Evolutionary conservation across 106 monocot species (phyloP).

Genomic region (Chionographis japonica): DNA sequence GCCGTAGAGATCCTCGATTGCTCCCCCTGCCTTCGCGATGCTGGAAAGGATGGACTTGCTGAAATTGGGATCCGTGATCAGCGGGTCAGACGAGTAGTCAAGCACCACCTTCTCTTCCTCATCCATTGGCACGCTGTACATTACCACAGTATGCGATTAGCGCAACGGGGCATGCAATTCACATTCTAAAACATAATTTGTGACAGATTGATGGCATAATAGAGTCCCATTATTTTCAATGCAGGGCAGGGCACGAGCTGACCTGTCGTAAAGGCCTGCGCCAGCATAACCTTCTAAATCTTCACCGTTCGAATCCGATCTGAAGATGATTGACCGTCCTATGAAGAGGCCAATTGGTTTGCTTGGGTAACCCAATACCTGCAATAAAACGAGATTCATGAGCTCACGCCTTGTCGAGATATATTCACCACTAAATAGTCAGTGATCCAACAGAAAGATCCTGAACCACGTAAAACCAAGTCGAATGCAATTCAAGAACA

Average conservation of each 20-base stretch:
- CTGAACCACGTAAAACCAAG: not conserved
- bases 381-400: slow-evolving; percentile 2
- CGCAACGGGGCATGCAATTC: not conserved
- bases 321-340: slow-evolving; percentile 73
- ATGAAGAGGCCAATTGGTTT: slow-evolving; percentile 94
- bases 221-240: too few species aligned
- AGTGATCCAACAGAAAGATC: too few species aligned
- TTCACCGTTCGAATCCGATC: slow-evolving; percentile 97
- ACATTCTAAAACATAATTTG: too few species aligned
- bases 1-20: slow-evolving; percentile 73
- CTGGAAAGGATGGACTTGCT: slow-evolving; percentile 55
- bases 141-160: not conserved
- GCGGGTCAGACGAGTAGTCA: slow-evolving; percentile 77
- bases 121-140: slow-evolving; percentile 85
- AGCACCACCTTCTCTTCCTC: slow-evolving; percentile 78
- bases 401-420: too few species aligned
- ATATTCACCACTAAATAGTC: too few species aligned
- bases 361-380: slow-evolving; percentile 91
- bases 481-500: not conserved
- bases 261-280: slow-evolving; percentile 96
- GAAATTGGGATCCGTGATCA: slow-evolving; percentile 55
- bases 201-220: too few species aligned
- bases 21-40: slow-evolving; percentile 66
- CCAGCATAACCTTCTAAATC: slow-evolving; percentile 99
- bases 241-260: not conserved